Evolutionary conservation across 2,329 filamentous ascomycete species (phyloP), one percentile per base, ranked within the genome.

Genomic region (Xylariaceae sp.): DNA sequence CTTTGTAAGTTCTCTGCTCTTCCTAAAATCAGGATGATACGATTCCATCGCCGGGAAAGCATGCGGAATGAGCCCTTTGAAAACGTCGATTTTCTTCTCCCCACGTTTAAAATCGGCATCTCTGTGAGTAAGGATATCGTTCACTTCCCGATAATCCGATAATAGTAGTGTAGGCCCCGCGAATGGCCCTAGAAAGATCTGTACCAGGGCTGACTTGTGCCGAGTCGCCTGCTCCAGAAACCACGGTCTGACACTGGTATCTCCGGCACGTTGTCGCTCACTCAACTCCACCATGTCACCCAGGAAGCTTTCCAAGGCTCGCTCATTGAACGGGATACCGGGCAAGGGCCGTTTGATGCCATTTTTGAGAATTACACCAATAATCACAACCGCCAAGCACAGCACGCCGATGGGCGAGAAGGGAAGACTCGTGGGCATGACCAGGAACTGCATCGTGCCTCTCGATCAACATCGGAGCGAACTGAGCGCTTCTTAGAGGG

Each of bases 71-170:
- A 50, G n/a, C 2, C 47, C 47, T 2, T 10, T 13, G 19, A 50
- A 50, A 6, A 9, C 47, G 18, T 44, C 34, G 5, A 41, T 42
- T 18, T 48, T 48, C 5, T 13, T 33, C 10, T 34, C 41, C 1
- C 47, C 17, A n/a, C 43, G 31, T 19, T 43, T 43, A 12, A 43
- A 40, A 41, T 22, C 42, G 10, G 19, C 40, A 14, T 38, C 47
- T 5, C 42, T 14, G 18, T 45, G 9, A 13, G 11, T 38, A 12
- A 50, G 11, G 7, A 50, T 50, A n/a, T 50, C 47, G 42, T 39
- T 31, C 13, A 45, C 47, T 22, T 50, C 47, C 1, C 47, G 47
- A 34, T 50, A 45, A 34, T 50, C 47, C 4, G 47, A 50, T 12
- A 50, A 7, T 2, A 50, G 4, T 14, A 50, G 19, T 7, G 41